Percentiles rank a stretch among this genome's conserved stretches.
Evolutionary conservation across 1,284 basidiomycete species (phyloP).

Genomic region (Pascua guehoae): DNA sequence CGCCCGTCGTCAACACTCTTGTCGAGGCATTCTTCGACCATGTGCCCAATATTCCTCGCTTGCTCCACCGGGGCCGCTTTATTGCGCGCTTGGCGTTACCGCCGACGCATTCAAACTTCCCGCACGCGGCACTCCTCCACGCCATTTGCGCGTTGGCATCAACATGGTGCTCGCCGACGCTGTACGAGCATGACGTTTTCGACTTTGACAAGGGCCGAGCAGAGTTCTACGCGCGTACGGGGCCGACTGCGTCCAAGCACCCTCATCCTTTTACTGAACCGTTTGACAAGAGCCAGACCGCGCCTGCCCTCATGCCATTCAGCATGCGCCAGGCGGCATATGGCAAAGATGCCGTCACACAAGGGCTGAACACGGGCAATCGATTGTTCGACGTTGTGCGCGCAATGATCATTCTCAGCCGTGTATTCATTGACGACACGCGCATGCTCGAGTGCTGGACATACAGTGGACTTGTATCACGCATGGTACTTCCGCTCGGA

Average conservation of each 20-base stretch:
- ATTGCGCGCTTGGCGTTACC: constrained; percentile 50
- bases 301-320: constrained; percentile 21
- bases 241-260: neutral
- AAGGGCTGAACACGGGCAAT: constrained; percentile 44
- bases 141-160: constrained; percentile 49
- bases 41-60: constrained; percentile 42
- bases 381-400: constrained; percentile 44
- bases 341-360: constrained; percentile 40
- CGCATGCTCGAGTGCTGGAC: constrained; percentile 50
- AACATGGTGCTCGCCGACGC: constrained; percentile 22
- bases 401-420: constrained; percentile 44
- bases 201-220: neutral
- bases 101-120: constrained; percentile 50
- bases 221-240: neutral
- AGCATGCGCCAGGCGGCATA: constrained; percentile 34
- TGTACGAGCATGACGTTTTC: neutral
- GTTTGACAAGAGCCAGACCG: neutral
- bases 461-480: constrained; percentile 39
- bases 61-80: constrained; percentile 48
- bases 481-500: constrained; percentile 46
- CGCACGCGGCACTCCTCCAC: constrained; percentile 50
- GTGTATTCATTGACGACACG: constrained; percentile 47
- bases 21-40: constrained; percentile 46
- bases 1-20: constrained; percentile 45
- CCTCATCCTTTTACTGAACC: neutral